Evolutionary conservation across 805 yeast species (phyloP), one percentile per base, ranked within the genome.

Genomic region (Ogataea pignaliae): DNA sequence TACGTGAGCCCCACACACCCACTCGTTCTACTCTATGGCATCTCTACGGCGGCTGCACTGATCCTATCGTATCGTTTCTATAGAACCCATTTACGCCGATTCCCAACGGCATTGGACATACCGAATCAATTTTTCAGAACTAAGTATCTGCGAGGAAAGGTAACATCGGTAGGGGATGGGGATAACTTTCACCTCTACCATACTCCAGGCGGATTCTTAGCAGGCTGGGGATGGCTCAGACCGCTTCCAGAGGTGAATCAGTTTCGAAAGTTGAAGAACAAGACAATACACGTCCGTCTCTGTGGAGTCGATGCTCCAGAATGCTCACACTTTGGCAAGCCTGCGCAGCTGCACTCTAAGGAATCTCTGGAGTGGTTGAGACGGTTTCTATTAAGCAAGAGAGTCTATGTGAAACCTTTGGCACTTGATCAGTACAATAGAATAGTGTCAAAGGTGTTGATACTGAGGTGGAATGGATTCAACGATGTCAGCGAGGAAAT

Each of bases 281-380:
- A 82, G 51, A 93, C 99, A 0, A 68, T 93, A 32, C 82, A 84
- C 63, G 78, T 93, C 4, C 72, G 99, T 39, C 67, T 93, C 16
- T 85, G 93, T 64, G 99, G 97, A 0, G 83, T 91, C 13, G 99
- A 93, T 71, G 99, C 99, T 0, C 99, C 99, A 1, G 99, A 93
- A 59, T 70, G 95, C 36, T 78, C 95, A 1, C 97, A 93, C 68
- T 93, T 88, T 64, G 99, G 99, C 1, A 85, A 85, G 47, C 89
- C 95, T 0, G 85, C 96, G 0, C 99, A 93, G 60, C 91, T 93
- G 0, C 85, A 65, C 59, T 79, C 93, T 31, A 87, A 81, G 34
- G 97, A 93, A 53, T 93, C 97, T 0, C 63, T 90, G 44, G 57
- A 56, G 5, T 93, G 97, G 97, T 68, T 93, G 30, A 70, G 83